Evolutionary conservation across 805 yeast genomes (phyloP).

Genomic region (Metschnikowia koreensis): DNA sequence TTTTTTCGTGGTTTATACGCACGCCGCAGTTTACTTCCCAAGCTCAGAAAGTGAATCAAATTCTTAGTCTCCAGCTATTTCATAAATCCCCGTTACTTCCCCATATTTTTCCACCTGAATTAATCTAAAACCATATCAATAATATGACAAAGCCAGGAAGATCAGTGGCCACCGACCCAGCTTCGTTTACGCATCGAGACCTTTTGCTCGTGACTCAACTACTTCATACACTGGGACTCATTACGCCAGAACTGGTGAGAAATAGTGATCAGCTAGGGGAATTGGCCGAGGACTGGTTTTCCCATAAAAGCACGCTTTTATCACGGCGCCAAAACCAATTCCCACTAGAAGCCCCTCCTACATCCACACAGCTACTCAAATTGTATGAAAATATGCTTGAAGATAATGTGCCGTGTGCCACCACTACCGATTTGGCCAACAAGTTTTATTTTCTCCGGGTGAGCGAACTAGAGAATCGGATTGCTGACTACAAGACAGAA

Average conservation of each 20-base stretch:
- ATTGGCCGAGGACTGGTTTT: constrained; percentile 30
- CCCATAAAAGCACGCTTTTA: constrained; percentile 28
- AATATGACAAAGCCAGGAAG: constrained; percentile 4
- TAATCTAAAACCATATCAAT: background rate
- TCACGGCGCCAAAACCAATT: constrained; percentile 21
- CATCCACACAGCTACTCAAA: constrained; percentile 20
- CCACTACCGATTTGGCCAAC: constrained; percentile 43
- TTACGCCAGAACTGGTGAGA: constrained; percentile 22
- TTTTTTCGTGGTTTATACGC: background rate
- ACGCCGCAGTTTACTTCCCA: background rate
- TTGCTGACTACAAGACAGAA: constrained; percentile 23
- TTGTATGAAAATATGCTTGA: constrained; percentile 30
- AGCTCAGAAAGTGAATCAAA: background rate
- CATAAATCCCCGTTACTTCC: too few relatives aligned
- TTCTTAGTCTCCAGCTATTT: too few relatives aligned
- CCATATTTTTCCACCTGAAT: too few relatives aligned
- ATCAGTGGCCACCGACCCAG: constrained; percentile 15
- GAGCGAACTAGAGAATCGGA: constrained; percentile 29
- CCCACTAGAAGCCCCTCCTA: constrained; percentile 16
- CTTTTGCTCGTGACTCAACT: constrained; percentile 38
- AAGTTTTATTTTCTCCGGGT: constrained; percentile 30
- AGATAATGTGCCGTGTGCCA: constrained; percentile 24
- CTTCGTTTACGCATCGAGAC: constrained; percentile 26
- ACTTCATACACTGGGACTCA: constrained; percentile 32
- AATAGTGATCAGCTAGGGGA: constrained; percentile 21